Evolutionary conservation across 2,329 filamentous ascomycete species (phyloP).

Genomic region (Elsinoe batatas): DNA sequence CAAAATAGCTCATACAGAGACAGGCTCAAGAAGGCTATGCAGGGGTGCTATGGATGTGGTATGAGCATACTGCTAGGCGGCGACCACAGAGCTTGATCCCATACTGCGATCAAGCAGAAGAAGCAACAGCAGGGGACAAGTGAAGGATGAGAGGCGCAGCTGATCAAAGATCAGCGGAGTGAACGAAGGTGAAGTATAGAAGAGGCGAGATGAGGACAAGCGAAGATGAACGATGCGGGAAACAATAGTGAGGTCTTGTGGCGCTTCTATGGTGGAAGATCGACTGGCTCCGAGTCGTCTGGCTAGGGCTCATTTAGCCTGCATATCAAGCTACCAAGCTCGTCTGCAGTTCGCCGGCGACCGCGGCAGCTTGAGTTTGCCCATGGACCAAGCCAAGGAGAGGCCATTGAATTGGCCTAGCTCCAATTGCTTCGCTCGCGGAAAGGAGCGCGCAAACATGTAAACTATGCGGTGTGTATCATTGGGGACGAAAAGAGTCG

Average conservation of each 20-base stretch:
- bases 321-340: constrained; percentile 8
- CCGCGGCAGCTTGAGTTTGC: background rate
- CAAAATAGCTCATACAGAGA: background rate
- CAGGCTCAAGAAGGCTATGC: background rate
- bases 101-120: background rate
- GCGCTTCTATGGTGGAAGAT: constrained; percentile 6
- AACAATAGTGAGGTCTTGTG: constrained; percentile 9
- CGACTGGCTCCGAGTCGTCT: constrained; percentile 4
- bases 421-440: background rate
- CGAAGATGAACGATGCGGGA: constrained; percentile 1
- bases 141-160: constrained; percentile 5
- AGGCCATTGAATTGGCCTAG: background rate
- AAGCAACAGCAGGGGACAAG: background rate
- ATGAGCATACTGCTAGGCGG: background rate
- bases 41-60: background rate
- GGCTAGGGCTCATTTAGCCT: constrained; percentile 10
- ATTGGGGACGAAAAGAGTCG: background rate
- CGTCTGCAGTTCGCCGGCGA: background rate
- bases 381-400: background rate
- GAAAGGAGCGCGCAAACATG: no score
- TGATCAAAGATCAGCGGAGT: constrained; percentile 2
- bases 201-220: background rate
- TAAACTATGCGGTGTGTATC: constrained; percentile 6
- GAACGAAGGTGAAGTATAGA: background rate
- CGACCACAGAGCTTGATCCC: background rate